A percentile compares a stretch with the other conserved stretches of the same genome.
Evolutionary conservation across 2,329 filamentous ascomycete species (phyloP).

Genomic region (Aspergillus floridensis): DNA sequence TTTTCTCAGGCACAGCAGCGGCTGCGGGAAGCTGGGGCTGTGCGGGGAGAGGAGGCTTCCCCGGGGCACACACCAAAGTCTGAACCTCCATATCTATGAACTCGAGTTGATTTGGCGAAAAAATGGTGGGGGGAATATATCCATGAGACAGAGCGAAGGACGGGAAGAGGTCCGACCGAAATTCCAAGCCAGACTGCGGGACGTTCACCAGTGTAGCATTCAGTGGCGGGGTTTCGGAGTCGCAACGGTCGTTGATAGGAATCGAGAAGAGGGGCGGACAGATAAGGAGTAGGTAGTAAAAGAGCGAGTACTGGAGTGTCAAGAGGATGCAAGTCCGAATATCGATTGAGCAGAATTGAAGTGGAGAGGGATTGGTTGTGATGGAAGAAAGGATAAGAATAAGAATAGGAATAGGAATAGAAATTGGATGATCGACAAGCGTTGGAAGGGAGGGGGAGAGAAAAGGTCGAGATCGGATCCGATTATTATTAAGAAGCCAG

Average conservation of each 20-base stretch:
- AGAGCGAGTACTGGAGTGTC: background rate
- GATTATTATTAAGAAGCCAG: background rate
- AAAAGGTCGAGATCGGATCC: background rate
- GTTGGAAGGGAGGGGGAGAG: background rate
- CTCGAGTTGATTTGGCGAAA: conserved; percentile 12
- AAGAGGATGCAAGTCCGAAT: background rate
- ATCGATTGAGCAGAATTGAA: background rate
- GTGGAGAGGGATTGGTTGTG: background rate
- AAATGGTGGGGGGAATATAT: conserved; percentile 17
- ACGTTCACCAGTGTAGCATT: background rate
- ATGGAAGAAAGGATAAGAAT: background rate
- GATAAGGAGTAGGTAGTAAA: background rate
- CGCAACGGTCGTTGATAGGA: background rate
- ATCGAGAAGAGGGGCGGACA: background rate
- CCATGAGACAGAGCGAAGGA: conserved; percentile 22
- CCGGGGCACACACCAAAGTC: conserved; percentile 21
- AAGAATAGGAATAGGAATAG: background rate
- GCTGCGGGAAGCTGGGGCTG: conserved; percentile 11
- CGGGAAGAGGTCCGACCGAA: conserved; percentile 2
- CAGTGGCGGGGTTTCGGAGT: background rate
- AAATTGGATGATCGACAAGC: background rate
- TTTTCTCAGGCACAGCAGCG: conserved; percentile 20
- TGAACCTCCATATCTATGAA: conserved; percentile 28
- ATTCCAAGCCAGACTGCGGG: conserved; percentile 1
- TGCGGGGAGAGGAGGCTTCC: conserved; percentile 17